Evolutionary conservation across 2,329 filamentous ascomycete species (phyloP).

Genomic region (Nemania sp.): DNA sequence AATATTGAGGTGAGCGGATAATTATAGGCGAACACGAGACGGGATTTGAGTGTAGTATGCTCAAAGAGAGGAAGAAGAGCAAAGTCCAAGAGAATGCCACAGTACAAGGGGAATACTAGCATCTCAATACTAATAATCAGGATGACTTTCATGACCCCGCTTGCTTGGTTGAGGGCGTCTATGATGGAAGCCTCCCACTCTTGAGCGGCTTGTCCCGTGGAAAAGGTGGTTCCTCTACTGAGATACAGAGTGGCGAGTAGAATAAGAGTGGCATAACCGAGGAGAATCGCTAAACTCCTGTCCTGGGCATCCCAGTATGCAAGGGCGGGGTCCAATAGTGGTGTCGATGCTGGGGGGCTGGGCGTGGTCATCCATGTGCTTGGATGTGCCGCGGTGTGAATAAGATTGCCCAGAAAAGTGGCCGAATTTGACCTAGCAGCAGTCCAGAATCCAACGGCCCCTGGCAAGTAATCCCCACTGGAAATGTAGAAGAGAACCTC

Average conservation of each 20-base stretch:
- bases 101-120: conserved; percentile 95
- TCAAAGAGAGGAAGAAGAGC: conserved; percentile 90
- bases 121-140: conserved; percentile 99
- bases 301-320: conserved; percentile 70
- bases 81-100: conserved; percentile 84
- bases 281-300: conserved; percentile 70
- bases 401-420: conserved; percentile 39
- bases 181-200: conserved; percentile 77
- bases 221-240: conserved; percentile 70
- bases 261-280: conserved; percentile 80
- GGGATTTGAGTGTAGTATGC: conserved; percentile 73
- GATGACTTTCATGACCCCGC: conserved; percentile 96
- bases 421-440: conserved; percentile 29
- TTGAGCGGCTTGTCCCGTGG: conserved; percentile 56
- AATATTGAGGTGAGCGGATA: conserved; percentile 91
- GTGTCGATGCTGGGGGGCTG: conserved; percentile 45
- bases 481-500: conserved; percentile 48
- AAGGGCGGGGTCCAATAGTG: conserved; percentile 57
- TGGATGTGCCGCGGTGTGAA: conserved; percentile 48
- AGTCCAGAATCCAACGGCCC: conserved; percentile 29
- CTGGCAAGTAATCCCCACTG: conserved; percentile 45
- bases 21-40: conserved; percentile 74
- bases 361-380: conserved; percentile 63
- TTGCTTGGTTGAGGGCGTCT: conserved; percentile 86
- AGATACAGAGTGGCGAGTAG: conserved; percentile 78